Percentiles rank a stretch among this genome's conserved stretches.
phyloP scores from a whole-genome alignment of 23 red algal species.

The Gracilaria caudata region DNA sequence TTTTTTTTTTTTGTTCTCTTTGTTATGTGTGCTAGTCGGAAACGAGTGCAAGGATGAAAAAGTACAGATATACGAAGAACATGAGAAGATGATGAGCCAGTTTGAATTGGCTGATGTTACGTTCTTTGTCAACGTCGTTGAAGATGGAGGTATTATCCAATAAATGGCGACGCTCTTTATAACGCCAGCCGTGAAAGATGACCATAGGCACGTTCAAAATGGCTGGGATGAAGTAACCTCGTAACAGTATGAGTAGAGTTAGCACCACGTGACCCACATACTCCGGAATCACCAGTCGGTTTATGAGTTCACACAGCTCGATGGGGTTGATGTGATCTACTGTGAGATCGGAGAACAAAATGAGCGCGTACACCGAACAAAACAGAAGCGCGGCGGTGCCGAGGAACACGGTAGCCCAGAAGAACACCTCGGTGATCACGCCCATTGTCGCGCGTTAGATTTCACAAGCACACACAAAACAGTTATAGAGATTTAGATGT shows the following conservation, averaged over 20 bases:
- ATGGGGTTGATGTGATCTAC: conserved; percentile 96
- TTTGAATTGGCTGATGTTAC: conserved; percentile 71
- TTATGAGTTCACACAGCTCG: conserved; percentile 93
- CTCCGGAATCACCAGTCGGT: conserved; percentile 80
- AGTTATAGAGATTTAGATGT: no score
- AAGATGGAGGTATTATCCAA: conserved; percentile 94
- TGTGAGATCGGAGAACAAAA: conserved; percentile 90
- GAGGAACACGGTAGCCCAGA: conserved; percentile 82
- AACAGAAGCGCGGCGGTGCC: conserved; percentile 83
- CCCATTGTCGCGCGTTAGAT: no score
- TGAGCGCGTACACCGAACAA: conserved; percentile 83
- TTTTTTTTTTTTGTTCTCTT: no score
- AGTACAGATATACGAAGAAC: conserved; percentile 94
- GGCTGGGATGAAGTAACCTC: conserved; percentile 62
- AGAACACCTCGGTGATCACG: conserved; percentile 67
- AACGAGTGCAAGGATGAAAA: conserved; percentile 60
- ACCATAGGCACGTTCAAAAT: conserved; percentile 79
- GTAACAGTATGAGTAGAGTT: conserved; percentile 57
- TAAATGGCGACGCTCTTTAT: conserved; percentile 68
- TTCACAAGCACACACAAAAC: no score
- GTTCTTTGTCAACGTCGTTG: conserved; percentile 64
- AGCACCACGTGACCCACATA: conserved; percentile 67
- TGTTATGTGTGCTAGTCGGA: conserved; percentile 19
- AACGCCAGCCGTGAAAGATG: conserved; percentile 62
- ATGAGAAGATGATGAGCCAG: conserved; percentile 80